Base-by-base conservation (phyloP, 164 flowering plant species). In the Litsea cubeba region DNA sequence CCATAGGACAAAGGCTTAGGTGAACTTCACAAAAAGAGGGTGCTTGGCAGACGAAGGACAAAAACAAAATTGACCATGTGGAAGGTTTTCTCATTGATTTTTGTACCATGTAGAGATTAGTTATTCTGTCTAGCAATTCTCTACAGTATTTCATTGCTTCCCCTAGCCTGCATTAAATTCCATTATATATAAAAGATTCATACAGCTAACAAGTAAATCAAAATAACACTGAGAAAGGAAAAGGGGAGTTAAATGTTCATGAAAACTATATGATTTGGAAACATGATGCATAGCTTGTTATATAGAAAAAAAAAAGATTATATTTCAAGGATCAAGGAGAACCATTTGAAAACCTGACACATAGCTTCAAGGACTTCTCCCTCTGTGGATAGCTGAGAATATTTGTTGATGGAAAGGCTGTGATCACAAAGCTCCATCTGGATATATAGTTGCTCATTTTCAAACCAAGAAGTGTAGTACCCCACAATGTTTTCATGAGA, bases 401-500 rank as follows among this genome's bases (percentile, higher is more conserved):
- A 77, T 68, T 51, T 81, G 18, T 58, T 68, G 70, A 82, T 71
- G 32, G 97, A 88, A 65, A 93, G 86, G 83, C 95, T 89, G 76
- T 73, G 73, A 72, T 92, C 98, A 80, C 99, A 95, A 28, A 95
- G 91, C 86, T 93, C 99, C 92, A 92, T 86, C 81, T 93, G 98
- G 76, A 93, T 93, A 82, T 88, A 95, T 68, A 95, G 90, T 71
- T 90, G 89, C 79, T 93, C 96, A 76, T 91, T 90, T 79, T 93
- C 99, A 80, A 95, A 95, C 99, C 99, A 95, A 58, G 98, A 90
- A 70, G 88, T 80, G 75, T 86, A 87, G 79, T 95, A 95, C 23
- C 91, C 88, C 73, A 92, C 94, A 74, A 92, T 76, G 73, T 95
- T 90, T 75, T 87, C 88, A 85, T 92, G 98, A 74, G 79, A 86